These are phyloP conservation scores for Phaeosphaeriaceae sp. DNA, from an alignment of 2,329 filamentous ascomycete species.

Conservation along the genomic window DNA sequence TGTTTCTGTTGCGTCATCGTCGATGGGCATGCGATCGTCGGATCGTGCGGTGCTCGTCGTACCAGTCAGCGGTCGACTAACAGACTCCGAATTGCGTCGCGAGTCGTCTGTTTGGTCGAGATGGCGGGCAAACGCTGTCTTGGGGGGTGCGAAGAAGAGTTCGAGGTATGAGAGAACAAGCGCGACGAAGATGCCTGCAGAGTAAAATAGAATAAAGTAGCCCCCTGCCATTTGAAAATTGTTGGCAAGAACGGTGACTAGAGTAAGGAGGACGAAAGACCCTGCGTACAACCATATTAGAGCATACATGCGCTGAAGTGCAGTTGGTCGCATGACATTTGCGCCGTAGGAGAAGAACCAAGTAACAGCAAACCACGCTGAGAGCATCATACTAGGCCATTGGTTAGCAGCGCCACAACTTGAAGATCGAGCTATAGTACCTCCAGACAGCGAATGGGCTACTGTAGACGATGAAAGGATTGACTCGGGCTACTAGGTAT, in stretches of 20 bases:
- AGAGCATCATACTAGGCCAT: constrained; percentile 72
- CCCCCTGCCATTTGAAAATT: constrained; percentile 74
- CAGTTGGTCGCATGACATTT: constrained; percentile 81
- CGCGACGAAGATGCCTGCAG: constrained; percentile 75
- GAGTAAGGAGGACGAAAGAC: constrained; percentile 75
- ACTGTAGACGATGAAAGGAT: constrained; percentile 90
- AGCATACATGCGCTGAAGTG: constrained; percentile 80
- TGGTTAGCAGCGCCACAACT: constrained; percentile 3
- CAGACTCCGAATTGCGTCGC: constrained; percentile 33
- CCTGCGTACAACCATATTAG: constrained; percentile 83
- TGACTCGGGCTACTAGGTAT: constrained; percentile 79
- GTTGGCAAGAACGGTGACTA: constrained; percentile 76
- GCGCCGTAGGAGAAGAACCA: constrained; percentile 85
- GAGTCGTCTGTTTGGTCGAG: constrained; percentile 44
- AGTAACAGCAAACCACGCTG: constrained; percentile 77
- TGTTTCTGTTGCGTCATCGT: constrained; percentile 59
- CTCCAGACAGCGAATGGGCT: constrained; percentile 84
- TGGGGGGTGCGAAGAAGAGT: constrained; percentile 74
- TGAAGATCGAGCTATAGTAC: constrained; percentile 25
- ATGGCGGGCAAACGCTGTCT: constrained; percentile 70
- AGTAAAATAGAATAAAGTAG: constrained; percentile 83
- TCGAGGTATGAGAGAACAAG: constrained; percentile 79
- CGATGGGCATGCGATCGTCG: constrained; percentile 37
- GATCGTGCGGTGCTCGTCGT: constrained; percentile 38
- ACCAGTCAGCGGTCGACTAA: constrained; percentile 44